These are phyloP conservation scores for Aspergillus uvarum DNA, from an alignment of 2,329 filamentous ascomycete genomes.

Conservation along the genomic window DNA sequence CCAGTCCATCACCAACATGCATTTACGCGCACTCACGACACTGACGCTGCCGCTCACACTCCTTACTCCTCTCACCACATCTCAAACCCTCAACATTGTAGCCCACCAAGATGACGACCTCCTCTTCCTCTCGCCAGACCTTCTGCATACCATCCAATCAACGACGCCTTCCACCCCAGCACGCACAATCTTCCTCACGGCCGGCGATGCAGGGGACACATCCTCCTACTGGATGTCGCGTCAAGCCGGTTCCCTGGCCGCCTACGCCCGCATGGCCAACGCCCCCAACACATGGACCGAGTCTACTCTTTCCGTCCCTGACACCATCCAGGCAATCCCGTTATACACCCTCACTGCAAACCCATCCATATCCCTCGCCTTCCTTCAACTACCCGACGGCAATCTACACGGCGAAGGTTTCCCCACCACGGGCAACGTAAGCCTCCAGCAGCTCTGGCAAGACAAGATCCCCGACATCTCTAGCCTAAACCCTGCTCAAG, in stretches of 20 bases:
- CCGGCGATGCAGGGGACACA: slow-evolving; percentile 12
- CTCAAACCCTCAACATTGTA: slow-evolving; percentile 14
- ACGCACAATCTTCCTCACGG: slow-evolving; percentile 13
- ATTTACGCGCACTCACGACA: background rate
- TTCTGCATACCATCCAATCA: slow-evolving; percentile 6
- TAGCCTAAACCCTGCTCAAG: slow-evolving; percentile 2
- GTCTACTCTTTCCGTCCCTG: background rate
- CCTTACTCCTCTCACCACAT: background rate
- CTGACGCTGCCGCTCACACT: background rate
- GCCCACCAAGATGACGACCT: slow-evolving; percentile 17
- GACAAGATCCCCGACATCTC: background rate
- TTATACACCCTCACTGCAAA: slow-evolving; percentile 6
- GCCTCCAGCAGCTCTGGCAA: slow-evolving; percentile 12
- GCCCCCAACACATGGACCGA: slow-evolving; percentile 7
- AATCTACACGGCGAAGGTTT: slow-evolving; percentile 11
- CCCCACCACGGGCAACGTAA: slow-evolving; percentile 5
- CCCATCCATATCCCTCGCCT: slow-evolving; percentile 6
- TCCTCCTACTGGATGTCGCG: slow-evolving; percentile 7
- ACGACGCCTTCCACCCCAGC: background rate
- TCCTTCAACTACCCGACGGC: slow-evolving; percentile 14
- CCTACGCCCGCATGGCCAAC: slow-evolving; percentile 12
- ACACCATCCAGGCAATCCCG: background rate
- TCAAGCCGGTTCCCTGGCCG: background rate
- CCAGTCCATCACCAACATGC: background rate
- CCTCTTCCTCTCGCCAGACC: slow-evolving; percentile 12